Base-by-base conservation (phyloP, 306 rosid genomes). In the Vigna unguiculata region DNA sequence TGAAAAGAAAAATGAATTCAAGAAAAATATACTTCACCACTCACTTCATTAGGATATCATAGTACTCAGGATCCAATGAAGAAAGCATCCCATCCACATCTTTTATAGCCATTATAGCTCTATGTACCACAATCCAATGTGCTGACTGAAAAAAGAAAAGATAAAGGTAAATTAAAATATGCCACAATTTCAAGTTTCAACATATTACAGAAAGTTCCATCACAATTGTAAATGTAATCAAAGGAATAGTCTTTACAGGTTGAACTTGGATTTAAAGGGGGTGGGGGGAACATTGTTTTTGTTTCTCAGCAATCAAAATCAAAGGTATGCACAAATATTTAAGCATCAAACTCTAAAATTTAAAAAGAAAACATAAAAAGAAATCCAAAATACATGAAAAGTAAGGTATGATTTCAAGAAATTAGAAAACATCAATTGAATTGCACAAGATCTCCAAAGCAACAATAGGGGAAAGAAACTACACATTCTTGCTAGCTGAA, bases 11-110 rank as follows among this genome's bases (percentile, higher is more conserved):
- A 32, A 30, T 58, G 73, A 25, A 40, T 54, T 55, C 25, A 45
- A 59, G 76, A 30, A 64, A 58, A 52, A 73, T 9, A 73, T 12
- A 49, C 25, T 57, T 40, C 24, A 34, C 22, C 2, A 83, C 92
- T 88, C 78, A 92, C 98, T 95, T 95, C 97, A 95, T 95, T 60
- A 95, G 88, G 49, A 92, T 95, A 83, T 95, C 97, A 75, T 95
- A 89, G 88, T 95, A 95, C 87, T 95, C 98, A n/a, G 98, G 88
- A 87, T 95, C 98, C 89, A 95, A 81, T 54, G 96, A 90, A 83
- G 96, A 85, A 66, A 94, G 96, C 95, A 94, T 84, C 30, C 91
- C 98, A 83, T 92, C 98, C 59, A 92, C 92, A 78, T 92, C 97
- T 82, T 92, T 92, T 71, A 92, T 95, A 17, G 99, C 97, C 99